Base-by-base conservation (phyloP, 2,329 filamentous ascomycete genomes). In the Aspergillus texensis region DNA sequence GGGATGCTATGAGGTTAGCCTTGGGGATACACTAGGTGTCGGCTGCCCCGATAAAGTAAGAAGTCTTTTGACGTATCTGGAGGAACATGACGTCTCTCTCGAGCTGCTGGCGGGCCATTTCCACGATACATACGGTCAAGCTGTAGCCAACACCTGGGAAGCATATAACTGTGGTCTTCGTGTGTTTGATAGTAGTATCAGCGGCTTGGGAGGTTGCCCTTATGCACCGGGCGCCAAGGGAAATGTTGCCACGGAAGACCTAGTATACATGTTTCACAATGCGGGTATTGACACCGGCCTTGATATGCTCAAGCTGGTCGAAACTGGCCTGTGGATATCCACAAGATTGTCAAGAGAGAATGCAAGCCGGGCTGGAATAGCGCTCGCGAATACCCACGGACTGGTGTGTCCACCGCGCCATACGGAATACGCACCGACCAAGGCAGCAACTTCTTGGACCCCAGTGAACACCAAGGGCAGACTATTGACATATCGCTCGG, bases 1-100 rank as follows among this genome's bases (percentile, higher is more conserved):
- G 83, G 94, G 94, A 21, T 94, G 92, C 24, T 92, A 96, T 73
- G 93, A 97, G 82, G 93, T 97, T 69, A 91, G 91, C 1, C 86
- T 97, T 0, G 93, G 93, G 8, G 94, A 97, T 73, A 97, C 94
- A 0, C 94, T 93, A 0, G 94, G 94, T 21, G 93, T 96, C 86
- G 94, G 93, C 36, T 96, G 92, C 57, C 73, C 74, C 52, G 69
- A 62, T 14, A 70, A 75, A 24, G 76, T 78, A 1, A 70, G 67
- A 24, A 65, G 61, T 6, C 67, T 82, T 2, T 55, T 81, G 10
- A 57, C 63, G 4, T 75, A 76, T 52, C 70, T 81, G 4, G 60
- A 70, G 0, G 52, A 67, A 2, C 67, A 74, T 30, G 90, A 89
- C 0, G 84, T 96, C 21, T 84, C 89, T 24, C 85, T 84, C 60